Conservation (phyloP, 2,329 filamentous ascomycete genomes). For the Cladosporium colombiae region DNA sequence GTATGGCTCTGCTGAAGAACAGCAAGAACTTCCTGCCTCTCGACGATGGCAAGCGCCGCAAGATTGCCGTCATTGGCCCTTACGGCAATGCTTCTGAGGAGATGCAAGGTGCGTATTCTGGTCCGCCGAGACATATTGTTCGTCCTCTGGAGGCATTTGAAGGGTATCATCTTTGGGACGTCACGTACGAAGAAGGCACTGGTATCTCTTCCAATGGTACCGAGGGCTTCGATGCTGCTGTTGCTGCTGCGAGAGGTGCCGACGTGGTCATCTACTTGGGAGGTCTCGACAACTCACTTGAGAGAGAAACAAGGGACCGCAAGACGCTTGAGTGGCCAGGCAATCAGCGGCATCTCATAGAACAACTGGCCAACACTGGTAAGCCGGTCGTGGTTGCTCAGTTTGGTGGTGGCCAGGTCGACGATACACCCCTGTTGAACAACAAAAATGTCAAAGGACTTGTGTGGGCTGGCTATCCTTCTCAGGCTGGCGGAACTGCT, state of each 20-base stretch:
- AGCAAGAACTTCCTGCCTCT: constrained; percentile 45
- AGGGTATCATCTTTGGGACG: constrained; percentile 17
- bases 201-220: constrained; percentile 24
- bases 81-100: constrained; percentile 57
- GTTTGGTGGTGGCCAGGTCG: constrained; percentile 46
- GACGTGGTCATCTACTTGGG: constrained; percentile 30
- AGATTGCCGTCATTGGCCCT: constrained; percentile 55
- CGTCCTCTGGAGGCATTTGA: constrained; percentile 26
- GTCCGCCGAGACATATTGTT: constrained; percentile 24
- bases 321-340: constrained; percentile 45
- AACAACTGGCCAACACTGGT: constrained; percentile 38
- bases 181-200: constrained; percentile 25
- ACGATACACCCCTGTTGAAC: constrained; percentile 41
- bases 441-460: constrained; percentile 45
- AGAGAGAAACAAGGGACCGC: constrained; percentile 46
- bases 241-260: constrained; percentile 24
- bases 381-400: constrained; percentile 44
- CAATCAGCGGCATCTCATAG: constrained; percentile 44
- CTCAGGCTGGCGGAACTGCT: constrained; percentile 46
- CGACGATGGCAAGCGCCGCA: constrained; percentile 30
- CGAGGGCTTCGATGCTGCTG: constrained; percentile 24
- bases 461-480: constrained; percentile 48
- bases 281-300: constrained; percentile 42
- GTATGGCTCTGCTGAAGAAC: constrained; percentile 53
- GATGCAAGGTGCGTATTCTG: constrained; percentile 50